phyloP scores from a whole-genome alignment of 2,329 filamentous ascomycete genomes.

The Aspergillus pseudonomiae region DNA sequence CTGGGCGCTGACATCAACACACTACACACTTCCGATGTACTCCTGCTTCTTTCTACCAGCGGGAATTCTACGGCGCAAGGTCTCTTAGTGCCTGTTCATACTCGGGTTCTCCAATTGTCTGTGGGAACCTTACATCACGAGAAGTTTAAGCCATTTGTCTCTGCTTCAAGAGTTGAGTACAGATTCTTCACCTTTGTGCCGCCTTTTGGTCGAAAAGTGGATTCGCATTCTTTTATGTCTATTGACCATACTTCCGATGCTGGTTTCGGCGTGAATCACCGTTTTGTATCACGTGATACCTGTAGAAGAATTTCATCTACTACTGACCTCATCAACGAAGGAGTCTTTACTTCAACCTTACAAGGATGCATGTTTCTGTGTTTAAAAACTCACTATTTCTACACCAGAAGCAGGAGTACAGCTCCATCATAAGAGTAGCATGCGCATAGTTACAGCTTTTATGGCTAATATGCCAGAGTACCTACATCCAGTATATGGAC shows the following conservation, averaged over 20 bases:
- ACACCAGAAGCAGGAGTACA: not conserved
- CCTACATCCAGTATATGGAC: not conserved
- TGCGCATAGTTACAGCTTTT: not conserved
- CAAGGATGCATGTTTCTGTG: not conserved
- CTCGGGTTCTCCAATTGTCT: not conserved
- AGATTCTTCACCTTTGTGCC: not conserved
- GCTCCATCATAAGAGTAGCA: not conserved
- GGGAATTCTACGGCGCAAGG: not conserved
- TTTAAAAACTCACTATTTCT: not conserved
- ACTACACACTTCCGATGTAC: conserved; percentile 12
- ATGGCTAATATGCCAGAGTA: not conserved
- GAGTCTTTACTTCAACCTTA: not conserved
- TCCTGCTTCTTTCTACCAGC: not conserved
- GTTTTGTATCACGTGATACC: not conserved
- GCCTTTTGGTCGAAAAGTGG: not conserved
- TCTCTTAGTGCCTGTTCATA: not conserved
- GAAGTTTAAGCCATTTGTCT: not conserved
- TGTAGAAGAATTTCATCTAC: not conserved
- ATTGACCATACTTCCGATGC: not conserved
- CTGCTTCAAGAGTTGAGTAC: not conserved
- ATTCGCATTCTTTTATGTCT: not conserved
- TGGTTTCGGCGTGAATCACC: not conserved
- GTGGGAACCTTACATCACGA: not conserved
- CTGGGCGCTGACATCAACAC: conserved; percentile 24
- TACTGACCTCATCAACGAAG: not conserved